A percentile compares a stretch with the other conserved stretches of the same genome.
Conservation (phyloP, 192 early-diverging fungal species). For the Rhizoclosmatium globosum region DNA sequence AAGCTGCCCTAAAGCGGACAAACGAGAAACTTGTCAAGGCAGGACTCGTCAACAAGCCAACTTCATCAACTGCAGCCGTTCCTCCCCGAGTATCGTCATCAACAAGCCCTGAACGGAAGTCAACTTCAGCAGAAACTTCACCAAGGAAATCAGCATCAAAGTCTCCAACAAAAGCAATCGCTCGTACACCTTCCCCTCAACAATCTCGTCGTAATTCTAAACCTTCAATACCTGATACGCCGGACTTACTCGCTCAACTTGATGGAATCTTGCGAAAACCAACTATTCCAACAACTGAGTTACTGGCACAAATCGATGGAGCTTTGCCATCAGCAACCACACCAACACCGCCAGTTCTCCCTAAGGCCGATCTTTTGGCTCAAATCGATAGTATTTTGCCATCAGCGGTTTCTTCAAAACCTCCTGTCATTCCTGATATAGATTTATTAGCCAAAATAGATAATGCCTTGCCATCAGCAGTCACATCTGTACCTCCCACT, state of each 20-base stretch:
- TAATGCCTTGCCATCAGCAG: neutral
- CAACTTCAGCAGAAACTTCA: neutral
- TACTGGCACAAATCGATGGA: neutral
- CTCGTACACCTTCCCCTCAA: neutral
- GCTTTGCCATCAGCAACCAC: neutral
- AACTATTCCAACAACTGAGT: too few relatives aligned
- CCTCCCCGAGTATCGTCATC: neutral
- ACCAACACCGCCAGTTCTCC: neutral
- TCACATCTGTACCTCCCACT: neutral
- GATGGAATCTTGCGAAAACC: neutral
- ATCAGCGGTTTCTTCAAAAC: neutral
- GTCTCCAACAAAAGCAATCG: neutral
- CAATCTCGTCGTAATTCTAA: neutral
- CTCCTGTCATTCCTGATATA: neutral
- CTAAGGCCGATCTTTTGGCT: neutral
- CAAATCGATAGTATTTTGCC: neutral
- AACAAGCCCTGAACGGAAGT: neutral
- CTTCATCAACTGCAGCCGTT: neutral
- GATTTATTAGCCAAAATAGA: too few relatives aligned
- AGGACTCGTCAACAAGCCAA: neutral
- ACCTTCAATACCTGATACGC: conserved; percentile 5
- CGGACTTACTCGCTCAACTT: conserved; percentile 11
- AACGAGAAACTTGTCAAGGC: conserved; percentile 7
- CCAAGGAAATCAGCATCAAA: neutral
- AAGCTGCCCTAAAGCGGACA: conserved; percentile 16